A percentile compares a stretch with the other conserved stretches of the same genome.
These are phyloP conservation scores for Penicillium manginii DNA, from an alignment of 495 filamentous ascomycete species.

Conservation along the genomic window DNA sequence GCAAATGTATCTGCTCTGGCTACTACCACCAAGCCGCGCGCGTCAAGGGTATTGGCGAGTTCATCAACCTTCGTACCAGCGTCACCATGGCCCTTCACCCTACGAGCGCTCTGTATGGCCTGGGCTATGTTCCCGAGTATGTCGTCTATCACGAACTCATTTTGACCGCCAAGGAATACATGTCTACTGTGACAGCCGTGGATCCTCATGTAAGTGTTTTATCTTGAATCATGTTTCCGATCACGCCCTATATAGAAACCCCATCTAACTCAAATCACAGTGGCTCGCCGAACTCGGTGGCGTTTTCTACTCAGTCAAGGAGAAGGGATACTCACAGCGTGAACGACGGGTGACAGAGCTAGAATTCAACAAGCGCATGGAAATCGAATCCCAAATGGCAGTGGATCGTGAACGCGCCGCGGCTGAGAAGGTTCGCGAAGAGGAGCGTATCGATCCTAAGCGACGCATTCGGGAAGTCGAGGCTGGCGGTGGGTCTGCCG, in stretches of 20 bases:
- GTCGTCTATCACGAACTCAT: conserved; percentile 99
- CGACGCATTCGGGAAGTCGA: conserved; percentile 45
- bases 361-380: conserved; percentile 94
- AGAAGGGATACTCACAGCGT: conserved; percentile 92
- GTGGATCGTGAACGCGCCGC: conserved; percentile 72
- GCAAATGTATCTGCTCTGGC: conserved; percentile 95
- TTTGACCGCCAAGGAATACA: conserved; percentile 96
- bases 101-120: conserved; percentile 87
- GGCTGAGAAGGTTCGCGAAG: conserved; percentile 59
- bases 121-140: conserved; percentile 93
- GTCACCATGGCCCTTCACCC: conserved; percentile 94
- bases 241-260: conserved; percentile 3
- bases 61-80: conserved; percentile 92
- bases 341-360: conserved; percentile 90
- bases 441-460: conserved; percentile 39
- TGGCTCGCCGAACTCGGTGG: conserved; percentile 98
- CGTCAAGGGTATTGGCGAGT: conserved; percentile 95
- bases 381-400: conserved; percentile 92
- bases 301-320: conserved; percentile 98
- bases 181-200: conserved; percentile 95
- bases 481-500: conserved; percentile 38
- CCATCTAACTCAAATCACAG: conserved; percentile 30
- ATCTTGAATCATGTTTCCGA: not conserved
- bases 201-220: conserved; percentile 73
- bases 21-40: conserved; percentile 99